These are phyloP conservation scores for Aspergillus leporis DNA, from an alignment of 495 filamentous ascomycete species.

Conservation along the genomic window DNA sequence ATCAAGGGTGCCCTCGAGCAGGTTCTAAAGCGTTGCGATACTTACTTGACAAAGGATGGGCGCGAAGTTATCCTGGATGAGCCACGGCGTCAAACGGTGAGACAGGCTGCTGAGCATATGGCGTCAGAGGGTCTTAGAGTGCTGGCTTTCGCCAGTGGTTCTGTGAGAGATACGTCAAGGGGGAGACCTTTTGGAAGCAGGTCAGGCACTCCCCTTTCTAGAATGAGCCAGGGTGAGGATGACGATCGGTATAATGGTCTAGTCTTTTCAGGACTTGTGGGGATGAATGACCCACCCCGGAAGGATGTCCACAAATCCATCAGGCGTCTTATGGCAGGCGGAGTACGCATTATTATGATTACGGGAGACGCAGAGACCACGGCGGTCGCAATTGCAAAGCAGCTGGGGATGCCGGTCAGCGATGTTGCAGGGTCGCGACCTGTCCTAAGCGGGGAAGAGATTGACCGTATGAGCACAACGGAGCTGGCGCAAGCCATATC, in stretches of 20 bases:
- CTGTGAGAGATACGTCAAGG: conserved; percentile 33
- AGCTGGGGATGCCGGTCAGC: conserved; percentile 83
- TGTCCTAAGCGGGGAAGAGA: conserved; percentile 83
- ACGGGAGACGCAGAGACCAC: conserved; percentile 95
- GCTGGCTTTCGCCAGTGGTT: conserved; percentile 85
- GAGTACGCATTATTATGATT: conserved; percentile 97
- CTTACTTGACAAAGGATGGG: conserved; percentile 84
- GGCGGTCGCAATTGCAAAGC: conserved; percentile 86
- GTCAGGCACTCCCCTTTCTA: conserved; percentile 51
- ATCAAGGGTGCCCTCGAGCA: conserved; percentile 94
- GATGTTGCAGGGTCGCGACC: conserved; percentile 52
- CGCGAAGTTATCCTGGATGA: conserved; percentile 86
- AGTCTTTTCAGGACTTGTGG: conserved; percentile 87
- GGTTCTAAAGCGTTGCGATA: conserved; percentile 83
- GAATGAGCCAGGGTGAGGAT: conserved; percentile 45
- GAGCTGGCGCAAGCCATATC: conserved; percentile 82
- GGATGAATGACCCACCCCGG: conserved; percentile 95
- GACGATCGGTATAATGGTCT: conserved; percentile 80
- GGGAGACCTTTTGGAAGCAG: conserved; percentile 42
- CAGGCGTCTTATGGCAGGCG: conserved; percentile 84
- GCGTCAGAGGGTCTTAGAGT: conserved; percentile 89
- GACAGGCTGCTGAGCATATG: conserved; percentile 86
- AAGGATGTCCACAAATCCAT: conserved; percentile 88
- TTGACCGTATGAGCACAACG: conserved; percentile 83
- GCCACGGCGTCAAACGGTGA: conserved; percentile 66